Percentiles rank a stretch among this genome's conserved stretches.
phyloP scores from a whole-genome alignment of 2,329 filamentous ascomycete species.

The Sordariomycetes sp. region DNA sequence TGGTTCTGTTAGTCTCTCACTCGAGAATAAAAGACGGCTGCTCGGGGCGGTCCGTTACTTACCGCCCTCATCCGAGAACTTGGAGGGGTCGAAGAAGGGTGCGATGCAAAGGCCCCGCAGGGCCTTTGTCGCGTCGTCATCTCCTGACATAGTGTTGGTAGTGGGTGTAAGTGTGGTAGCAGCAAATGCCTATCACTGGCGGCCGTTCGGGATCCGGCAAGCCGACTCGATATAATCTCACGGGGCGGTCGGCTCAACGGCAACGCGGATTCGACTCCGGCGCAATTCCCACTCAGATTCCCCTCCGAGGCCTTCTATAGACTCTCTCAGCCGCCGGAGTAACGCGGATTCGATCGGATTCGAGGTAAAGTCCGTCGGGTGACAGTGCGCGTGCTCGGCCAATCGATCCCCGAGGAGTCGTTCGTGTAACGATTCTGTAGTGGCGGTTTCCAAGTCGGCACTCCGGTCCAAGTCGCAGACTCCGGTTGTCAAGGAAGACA shows the following conservation, averaged over 20 bases:
- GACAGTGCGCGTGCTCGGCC: no score
- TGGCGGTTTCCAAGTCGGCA: no score
- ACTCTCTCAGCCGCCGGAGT: no score
- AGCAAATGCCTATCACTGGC: neutral
- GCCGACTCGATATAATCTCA: neutral
- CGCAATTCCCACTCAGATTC: neutral
- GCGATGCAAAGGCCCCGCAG: constrained; percentile 7
- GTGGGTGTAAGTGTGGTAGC: no score
- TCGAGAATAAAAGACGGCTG: neutral
- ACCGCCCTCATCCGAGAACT: constrained; percentile 8
- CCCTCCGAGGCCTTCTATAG: no score
- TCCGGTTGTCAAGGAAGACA: no score
- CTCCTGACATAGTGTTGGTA: neutral
- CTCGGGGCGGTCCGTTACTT: constrained; percentile 2
- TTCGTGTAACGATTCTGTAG: no score
- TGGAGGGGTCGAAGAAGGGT: constrained; percentile 8
- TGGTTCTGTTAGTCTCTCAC: constrained; percentile 16
- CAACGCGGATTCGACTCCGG: neutral
- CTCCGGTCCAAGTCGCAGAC: no score
- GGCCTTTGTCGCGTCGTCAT: neutral
- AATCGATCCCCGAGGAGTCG: no score
- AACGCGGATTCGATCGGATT: no score
- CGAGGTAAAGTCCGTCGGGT: no score
- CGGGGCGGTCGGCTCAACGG: neutral
- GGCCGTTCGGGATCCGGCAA: neutral